Percentiles rank a stretch among this genome's conserved stretches.
Conservation (phyloP, 1,284 basidiomycete genomes). For the Dichomitus squalens region DNA sequence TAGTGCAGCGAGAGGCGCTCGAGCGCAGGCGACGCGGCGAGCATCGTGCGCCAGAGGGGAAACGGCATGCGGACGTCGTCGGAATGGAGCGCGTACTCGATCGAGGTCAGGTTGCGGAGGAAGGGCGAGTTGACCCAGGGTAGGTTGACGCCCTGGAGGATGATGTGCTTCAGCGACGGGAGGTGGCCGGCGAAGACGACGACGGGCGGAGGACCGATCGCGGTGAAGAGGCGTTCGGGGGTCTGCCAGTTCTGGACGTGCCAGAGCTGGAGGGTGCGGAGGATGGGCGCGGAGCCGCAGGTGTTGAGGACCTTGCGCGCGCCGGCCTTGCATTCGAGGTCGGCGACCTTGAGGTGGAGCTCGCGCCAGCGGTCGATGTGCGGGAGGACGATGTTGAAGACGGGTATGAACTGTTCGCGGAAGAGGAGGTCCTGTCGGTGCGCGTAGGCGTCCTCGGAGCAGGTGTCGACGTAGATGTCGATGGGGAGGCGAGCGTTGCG, state of each 20-base stretch:
- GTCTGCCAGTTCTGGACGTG: slow-evolving; percentile 60
- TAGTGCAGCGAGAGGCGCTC: slow-evolving; percentile 54
- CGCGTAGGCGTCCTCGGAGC: slow-evolving; percentile 45
- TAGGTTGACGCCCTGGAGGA: slow-evolving; percentile 64
- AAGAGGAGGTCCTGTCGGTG: slow-evolving; percentile 49
- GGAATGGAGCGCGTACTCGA: slow-evolving; percentile 63
- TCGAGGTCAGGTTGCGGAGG: slow-evolving; percentile 46
- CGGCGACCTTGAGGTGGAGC: slow-evolving; percentile 58
- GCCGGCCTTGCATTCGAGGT: slow-evolving; percentile 53
- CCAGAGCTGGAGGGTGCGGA: slow-evolving; percentile 62
- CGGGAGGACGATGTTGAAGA: slow-evolving; percentile 51
- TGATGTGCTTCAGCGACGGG: slow-evolving; percentile 52
- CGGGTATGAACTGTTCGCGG: slow-evolving; percentile 42
- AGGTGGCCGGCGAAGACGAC: slow-evolving; percentile 52
- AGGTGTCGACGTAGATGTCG: slow-evolving; percentile 60
- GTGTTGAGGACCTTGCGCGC: slow-evolving; percentile 51
- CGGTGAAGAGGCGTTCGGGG: slow-evolving; percentile 44
- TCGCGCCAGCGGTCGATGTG: slow-evolving; percentile 56
- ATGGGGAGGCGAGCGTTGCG: slow-evolving; percentile 42
- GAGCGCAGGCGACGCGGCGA: slow-evolving; percentile 48
- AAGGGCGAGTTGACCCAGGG: slow-evolving; percentile 58
- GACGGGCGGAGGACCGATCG: slow-evolving; percentile 58
- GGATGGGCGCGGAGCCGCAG: slow-evolving; percentile 51
- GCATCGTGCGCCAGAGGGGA: slow-evolving; percentile 52
- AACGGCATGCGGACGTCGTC: slow-evolving; percentile 58